These are phyloP conservation scores for Pythium periplocum DNA, from an alignment of 352 stramenopile genomes.

Conservation along the genomic window DNA sequence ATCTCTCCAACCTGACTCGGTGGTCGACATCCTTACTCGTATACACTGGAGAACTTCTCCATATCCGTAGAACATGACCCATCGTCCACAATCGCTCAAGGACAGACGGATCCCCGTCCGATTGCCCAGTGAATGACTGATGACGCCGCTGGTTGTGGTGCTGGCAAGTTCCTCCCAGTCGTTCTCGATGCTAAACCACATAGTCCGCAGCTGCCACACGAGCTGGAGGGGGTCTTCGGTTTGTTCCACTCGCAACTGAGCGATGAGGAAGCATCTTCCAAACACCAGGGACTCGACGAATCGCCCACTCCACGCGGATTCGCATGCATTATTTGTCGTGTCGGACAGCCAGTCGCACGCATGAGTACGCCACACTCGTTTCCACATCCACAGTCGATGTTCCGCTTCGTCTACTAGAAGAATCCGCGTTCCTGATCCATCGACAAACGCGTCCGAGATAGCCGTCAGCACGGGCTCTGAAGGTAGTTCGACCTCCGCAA, in stretches of 20 bases:
- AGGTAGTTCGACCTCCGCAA: not conserved
- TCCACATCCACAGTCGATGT: slow-evolving; percentile 13
- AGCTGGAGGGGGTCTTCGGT: too few relatives aligned
- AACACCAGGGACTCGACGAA: slow-evolving; percentile 18
- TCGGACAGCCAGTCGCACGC: too few relatives aligned
- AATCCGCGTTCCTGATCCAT: not conserved
- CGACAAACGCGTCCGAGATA: slow-evolving; percentile 9
- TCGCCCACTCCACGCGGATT: slow-evolving; percentile 1
- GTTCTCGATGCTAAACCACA: slow-evolving; percentile 10
- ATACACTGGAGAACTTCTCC: too few relatives aligned
- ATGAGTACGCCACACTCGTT: too few relatives aligned
- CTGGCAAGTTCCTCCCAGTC: slow-evolving; percentile 7
- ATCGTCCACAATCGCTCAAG: too few relatives aligned
- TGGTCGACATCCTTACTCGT: too few relatives aligned
- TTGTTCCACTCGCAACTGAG: not conserved
- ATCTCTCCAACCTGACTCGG: not conserved
- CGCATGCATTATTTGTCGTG: too few relatives aligned
- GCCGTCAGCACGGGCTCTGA: not conserved
- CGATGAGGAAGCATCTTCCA: slow-evolving; percentile 19
- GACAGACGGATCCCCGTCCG: too few relatives aligned
- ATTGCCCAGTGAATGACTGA: too few relatives aligned
- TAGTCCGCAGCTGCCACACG: slow-evolving; percentile 1
- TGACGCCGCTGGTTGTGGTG: not conserved
- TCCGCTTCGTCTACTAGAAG: slow-evolving; percentile 1
- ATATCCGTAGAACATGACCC: too few relatives aligned